phyloP scores from a whole-genome alignment of 768 basidiomycete genomes.

The Mycena maculata region DNA sequence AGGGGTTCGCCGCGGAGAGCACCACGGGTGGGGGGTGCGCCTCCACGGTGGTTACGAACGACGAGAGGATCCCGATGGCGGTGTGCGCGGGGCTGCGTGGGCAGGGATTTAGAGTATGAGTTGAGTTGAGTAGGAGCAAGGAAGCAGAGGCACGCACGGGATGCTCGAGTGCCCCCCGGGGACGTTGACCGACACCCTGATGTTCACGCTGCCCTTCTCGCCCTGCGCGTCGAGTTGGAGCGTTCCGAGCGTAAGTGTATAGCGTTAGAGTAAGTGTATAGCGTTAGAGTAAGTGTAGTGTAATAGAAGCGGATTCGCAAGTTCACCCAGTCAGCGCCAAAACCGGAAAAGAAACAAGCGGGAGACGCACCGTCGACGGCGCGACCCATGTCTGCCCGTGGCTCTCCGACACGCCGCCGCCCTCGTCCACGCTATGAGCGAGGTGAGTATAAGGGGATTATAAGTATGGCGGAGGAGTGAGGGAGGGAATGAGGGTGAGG shows the following conservation, averaged over 20 bases:
- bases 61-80: conserved; percentile 64
- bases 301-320: too few species aligned
- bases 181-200: conserved; percentile 57
- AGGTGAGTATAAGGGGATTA: too few species aligned
- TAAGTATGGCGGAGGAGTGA: too few species aligned
- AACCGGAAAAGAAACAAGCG: too few species aligned
- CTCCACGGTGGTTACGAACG: conserved; percentile 61
- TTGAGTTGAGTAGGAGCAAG: not conserved
- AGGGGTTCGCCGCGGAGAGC: conserved; percentile 37
- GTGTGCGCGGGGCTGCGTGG: conserved; percentile 60
- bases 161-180: conserved; percentile 73
- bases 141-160: conserved; percentile 45
- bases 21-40: conserved; percentile 47
- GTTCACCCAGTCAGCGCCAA: not conserved
- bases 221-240: conserved; percentile 9
- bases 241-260: too few species aligned
- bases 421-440: conserved; percentile 24
- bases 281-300: too few species aligned
- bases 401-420: conserved; percentile 9
- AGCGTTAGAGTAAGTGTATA: too few species aligned
- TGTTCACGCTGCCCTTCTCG: conserved; percentile 26
- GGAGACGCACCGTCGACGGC: conserved; percentile 7
- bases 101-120: not conserved
- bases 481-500: too few species aligned
- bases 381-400: conserved; percentile 22